Percentiles rank a stretch among this genome's conserved stretches.
These are phyloP conservation scores for Areca catechu DNA, from an alignment of 176 grass and related monocot genomes.

Conservation along the genomic window DNA sequence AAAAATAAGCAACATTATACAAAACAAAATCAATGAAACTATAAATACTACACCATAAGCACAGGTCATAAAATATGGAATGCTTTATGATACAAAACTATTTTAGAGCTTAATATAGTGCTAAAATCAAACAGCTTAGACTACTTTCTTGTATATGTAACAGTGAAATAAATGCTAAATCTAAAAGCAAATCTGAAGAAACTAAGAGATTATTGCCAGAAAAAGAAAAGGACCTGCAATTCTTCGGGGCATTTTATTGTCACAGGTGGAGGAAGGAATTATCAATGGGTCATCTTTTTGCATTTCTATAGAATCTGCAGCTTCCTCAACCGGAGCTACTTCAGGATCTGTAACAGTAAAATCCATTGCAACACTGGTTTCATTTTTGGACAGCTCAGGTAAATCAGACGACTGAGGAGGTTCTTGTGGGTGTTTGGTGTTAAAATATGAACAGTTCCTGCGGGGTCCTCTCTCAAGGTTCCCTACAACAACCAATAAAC, in stretches of 20 bases:
- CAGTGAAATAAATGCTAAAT: too few species aligned
- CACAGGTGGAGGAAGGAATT: constrained; percentile 54
- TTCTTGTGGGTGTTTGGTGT: constrained; percentile 38
- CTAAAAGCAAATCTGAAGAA: too few species aligned
- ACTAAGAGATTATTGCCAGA: too few species aligned
- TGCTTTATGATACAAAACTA: too few species aligned
- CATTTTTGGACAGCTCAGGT: constrained; percentile 44
- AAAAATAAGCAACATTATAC: too few species aligned
- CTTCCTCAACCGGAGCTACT: constrained; percentile 44
- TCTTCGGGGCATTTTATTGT: constrained; percentile 51
- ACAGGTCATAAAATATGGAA: too few species aligned
- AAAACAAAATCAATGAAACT: too few species aligned
- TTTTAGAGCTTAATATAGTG: too few species aligned
- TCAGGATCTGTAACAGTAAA: constrained; percentile 28
- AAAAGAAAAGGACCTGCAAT: constrained; percentile 38
- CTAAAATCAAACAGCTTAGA: too few species aligned
- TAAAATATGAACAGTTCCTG: constrained; percentile 41
- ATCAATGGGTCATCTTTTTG: constrained; percentile 45
- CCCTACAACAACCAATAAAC: constrained; percentile 28
- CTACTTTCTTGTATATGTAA: too few species aligned
- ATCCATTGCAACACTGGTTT: constrained; percentile 35
- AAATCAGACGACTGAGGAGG: constrained; percentile 30
- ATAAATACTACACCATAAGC: too few species aligned
- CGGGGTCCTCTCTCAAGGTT: constrained; percentile 39
- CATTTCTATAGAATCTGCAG: constrained; percentile 32